Evolutionary conservation across 345 rosid species (phyloP).

Genomic region (Eucalyptus tenuipes): DNA sequence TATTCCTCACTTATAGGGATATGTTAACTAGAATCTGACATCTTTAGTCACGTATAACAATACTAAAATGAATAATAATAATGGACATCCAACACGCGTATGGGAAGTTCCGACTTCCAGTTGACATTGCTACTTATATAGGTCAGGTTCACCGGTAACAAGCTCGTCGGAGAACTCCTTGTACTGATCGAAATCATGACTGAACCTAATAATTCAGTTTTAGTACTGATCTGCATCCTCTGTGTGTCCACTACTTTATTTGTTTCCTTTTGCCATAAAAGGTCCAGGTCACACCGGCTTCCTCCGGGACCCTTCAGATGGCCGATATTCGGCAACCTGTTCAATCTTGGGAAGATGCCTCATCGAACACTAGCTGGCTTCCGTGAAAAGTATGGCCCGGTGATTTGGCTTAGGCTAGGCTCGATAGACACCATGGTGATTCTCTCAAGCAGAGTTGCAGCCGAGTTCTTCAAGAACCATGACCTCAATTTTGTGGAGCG

Average conservation of each 20-base stretch:
- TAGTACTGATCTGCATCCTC: neutral
- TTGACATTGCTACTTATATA: neutral
- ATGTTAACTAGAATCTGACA: neutral
- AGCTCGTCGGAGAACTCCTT: neutral
- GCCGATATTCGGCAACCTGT: slow-evolving; percentile 49
- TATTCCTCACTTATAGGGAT: neutral
- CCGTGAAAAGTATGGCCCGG: too few relatives aligned
- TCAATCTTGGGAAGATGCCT: slow-evolving; percentile 15
- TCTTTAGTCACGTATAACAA: neutral
- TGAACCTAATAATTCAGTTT: neutral
- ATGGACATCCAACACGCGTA: neutral
- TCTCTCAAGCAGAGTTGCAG: slow-evolving; percentile 3
- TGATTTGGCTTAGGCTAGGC: too few relatives aligned
- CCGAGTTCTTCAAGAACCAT: slow-evolving; percentile 7
- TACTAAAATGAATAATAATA: too few relatives aligned
- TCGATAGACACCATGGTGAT: too few relatives aligned
- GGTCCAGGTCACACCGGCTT: neutral
- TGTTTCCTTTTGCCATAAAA: neutral
- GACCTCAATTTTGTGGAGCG: too few relatives aligned
- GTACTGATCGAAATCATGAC: neutral
- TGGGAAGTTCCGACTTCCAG: neutral
- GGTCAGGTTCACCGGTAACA: neutral
- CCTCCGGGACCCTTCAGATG: slow-evolving; percentile 59
- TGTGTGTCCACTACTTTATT: neutral
- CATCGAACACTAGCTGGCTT: too few relatives aligned